Evolutionary conservation across 345 rosid genomes (phyloP), one percentile per base, ranked within the genome.

Genomic region (Camelina hispida): DNA sequence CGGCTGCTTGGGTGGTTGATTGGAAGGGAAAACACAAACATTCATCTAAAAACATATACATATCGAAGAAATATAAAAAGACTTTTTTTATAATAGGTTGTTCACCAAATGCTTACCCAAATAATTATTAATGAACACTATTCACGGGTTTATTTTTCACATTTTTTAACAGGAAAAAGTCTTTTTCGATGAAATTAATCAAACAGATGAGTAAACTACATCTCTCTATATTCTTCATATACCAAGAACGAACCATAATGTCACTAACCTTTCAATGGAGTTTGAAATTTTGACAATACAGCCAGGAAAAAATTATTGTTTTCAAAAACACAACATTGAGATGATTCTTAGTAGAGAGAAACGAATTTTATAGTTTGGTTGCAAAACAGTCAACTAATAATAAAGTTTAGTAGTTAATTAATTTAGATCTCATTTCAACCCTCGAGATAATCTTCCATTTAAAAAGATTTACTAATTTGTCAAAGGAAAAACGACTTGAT

Each of bases 81-180:
- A 62, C 52, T 62, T 11, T 40, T 34, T 35, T 44, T n/a, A n/a
- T n/a, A 62, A 30, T 37, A 38, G 20, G 73, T 75, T 75, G 79
- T 52, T 75, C 48, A 46, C 74, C 74, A 68, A 68, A 60, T 51
- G 74, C 61, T 68, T 59, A 20, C 61, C 79, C 62, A 75, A 17
- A 25, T 35, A 1, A 22, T 35, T 60, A 60, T 25, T 67, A 48
- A 56, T 4, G 12, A 53, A 67, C 18, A 30, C 54, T 60, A 67
- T 60, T 75, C 62, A 74, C 9, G 34, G 51, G 28, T 46, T 54
- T 7, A 40, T 1, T 8, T 37, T 11, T 20, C 30, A 11, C 15
- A 18, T 11, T 42, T 6, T 69, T 20, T 35, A 35, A 47, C 58
- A 59, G 35, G 34, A 51, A 46, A 46, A 7, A 6, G 68, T 71